Conservation (phyloP, 192 early-diverging fungal genomes). For the Allomyces arbusculus region DNA sequence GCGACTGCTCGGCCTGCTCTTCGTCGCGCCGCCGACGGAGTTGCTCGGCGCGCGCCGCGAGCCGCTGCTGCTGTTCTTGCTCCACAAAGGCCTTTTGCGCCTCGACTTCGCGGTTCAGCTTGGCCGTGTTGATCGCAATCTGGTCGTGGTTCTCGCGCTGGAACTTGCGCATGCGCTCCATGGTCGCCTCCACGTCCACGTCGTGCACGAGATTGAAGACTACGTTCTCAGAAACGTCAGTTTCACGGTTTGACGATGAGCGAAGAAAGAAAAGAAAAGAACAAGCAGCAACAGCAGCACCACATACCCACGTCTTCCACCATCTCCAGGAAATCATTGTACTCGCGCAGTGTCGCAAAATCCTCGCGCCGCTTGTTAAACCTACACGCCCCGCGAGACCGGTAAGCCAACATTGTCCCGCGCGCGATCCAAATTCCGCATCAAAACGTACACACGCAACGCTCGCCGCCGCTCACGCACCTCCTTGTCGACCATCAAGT, state of each 20-base stretch:
- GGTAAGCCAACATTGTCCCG: neutral
- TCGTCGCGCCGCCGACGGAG: too few relatives aligned
- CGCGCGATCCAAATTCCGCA: neutral
- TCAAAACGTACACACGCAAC: conserved; percentile 29
- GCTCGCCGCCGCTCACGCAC: conserved; percentile 60
- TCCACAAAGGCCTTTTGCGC: conserved; percentile 10
- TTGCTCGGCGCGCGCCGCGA: too few relatives aligned
- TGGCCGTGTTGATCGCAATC: conserved; percentile 50
- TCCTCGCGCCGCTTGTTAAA: conserved; percentile 87
- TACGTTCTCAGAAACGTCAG: conserved; percentile 4
- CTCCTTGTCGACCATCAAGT: conserved; percentile 85
- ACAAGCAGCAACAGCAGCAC: too few relatives aligned
- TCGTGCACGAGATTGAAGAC: conserved; percentile 70
- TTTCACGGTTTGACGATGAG: neutral
- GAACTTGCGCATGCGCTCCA: conserved; percentile 53
- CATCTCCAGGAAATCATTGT: conserved; percentile 83
- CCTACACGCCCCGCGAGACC: conserved; percentile 9
- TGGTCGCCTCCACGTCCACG: conserved; percentile 63
- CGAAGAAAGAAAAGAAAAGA: conserved; percentile 3
- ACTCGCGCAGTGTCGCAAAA: conserved; percentile 48
- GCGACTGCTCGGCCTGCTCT: neutral
- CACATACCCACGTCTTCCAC: conserved; percentile 61
- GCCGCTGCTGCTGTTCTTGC: too few relatives aligned
- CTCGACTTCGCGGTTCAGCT: conserved; percentile 31
- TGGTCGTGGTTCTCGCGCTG: conserved; percentile 55